A percentile compares a stretch with the other conserved stretches of the same genome.
These are phyloP conservation scores for Penicillium arizonense DNA, from an alignment of 495 filamentous ascomycete genomes.

Conservation along the genomic window DNA sequence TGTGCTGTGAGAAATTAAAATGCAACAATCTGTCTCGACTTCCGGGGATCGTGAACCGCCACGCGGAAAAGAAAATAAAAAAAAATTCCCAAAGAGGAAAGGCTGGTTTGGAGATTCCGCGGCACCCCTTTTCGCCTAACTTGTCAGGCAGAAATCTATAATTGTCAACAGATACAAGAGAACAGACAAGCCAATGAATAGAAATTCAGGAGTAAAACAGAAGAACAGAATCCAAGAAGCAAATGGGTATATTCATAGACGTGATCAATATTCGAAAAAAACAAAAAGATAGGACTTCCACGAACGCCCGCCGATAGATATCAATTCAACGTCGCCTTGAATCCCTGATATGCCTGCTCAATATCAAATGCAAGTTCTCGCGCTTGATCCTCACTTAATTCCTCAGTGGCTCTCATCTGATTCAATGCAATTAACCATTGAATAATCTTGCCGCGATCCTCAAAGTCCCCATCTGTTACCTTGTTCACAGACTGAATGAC, in stretches of 20 bases:
- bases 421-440: conserved; percentile 97
- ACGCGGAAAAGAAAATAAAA: conserved; percentile 26
- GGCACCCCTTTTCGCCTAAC: conserved; percentile 18
- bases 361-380: conserved; percentile 86
- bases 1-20: background rate
- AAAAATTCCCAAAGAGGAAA: conserved; percentile 45
- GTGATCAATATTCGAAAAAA: background rate
- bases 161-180: background rate
- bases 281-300: conserved; percentile 14
- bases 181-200: background rate
- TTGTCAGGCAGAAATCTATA: conserved; percentile 1
- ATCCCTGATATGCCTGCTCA: conserved; percentile 86
- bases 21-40: background rate
- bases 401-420: conserved; percentile 93
- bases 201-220: background rate
- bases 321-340: conserved; percentile 68
- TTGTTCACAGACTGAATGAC: conserved; percentile 96
- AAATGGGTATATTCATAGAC: conserved; percentile 3
- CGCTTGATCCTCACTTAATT: conserved; percentile 82
- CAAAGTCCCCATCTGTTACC: conserved; percentile 90
- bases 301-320: conserved; percentile 10
- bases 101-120: conserved; percentile 32
- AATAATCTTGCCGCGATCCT: conserved; percentile 92
- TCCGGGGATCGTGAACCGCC: conserved; percentile 7
- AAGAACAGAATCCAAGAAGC: background rate